phyloP scores from a whole-genome alignment of 2,329 filamentous ascomycete species.

The Fusarium chuoi region DNA sequence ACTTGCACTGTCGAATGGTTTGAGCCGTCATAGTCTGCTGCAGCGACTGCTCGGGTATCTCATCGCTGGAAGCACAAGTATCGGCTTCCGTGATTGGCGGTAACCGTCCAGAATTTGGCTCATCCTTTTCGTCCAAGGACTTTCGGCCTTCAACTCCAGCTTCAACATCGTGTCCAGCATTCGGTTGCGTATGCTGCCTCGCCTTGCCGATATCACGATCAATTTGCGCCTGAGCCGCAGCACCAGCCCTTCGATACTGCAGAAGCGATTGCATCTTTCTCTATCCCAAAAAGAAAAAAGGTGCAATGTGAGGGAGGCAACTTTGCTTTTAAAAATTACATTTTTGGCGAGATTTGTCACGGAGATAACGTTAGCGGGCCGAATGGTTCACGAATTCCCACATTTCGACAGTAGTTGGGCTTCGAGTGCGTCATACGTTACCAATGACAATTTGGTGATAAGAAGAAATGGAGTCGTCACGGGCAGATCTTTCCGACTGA shows the following conservation, averaged over 20 bases:
- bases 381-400: neutral
- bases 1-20: slow-evolving; percentile 17
- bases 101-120: neutral
- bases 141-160: neutral
- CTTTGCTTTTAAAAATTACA: neutral
- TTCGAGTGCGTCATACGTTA: neutral
- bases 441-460: slow-evolving; percentile 21
- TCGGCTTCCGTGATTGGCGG: neutral
- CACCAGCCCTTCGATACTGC: slow-evolving; percentile 30
- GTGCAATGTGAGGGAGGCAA: neutral
- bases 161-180: neutral
- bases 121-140: neutral
- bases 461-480: slow-evolving; percentile 15
- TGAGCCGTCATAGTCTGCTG: slow-evolving; percentile 7
- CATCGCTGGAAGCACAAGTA: neutral
- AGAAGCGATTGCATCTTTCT: slow-evolving; percentile 33
- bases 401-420: neutral
- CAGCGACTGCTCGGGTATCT: neutral
- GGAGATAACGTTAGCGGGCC: neutral
- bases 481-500: neutral
- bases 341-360: slow-evolving; percentile 10
- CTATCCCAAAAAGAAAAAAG: neutral
- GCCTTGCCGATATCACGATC: slow-evolving; percentile 31
- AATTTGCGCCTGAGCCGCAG: slow-evolving; percentile 35
- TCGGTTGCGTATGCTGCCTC: neutral